Base-by-base conservation (phyloP, 805 yeast species). In the Yamadazyma scolyti region DNA sequence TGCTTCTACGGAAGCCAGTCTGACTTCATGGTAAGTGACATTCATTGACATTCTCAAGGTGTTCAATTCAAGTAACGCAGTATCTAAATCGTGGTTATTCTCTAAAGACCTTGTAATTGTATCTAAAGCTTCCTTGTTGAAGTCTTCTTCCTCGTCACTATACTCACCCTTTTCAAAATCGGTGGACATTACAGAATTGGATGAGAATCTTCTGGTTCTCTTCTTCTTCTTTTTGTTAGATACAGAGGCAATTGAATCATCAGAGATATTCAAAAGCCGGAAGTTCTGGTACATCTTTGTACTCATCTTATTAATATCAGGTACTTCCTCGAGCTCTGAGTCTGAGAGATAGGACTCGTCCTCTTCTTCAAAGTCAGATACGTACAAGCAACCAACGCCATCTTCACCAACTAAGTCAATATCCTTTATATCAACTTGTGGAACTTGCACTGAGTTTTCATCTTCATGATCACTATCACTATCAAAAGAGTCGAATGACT, bases 21-120 rank as follows among this genome's bases (percentile, higher is more conserved):
- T 75, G 9, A 93, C 97, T 51, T 89, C 96, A 48, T 86, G 94
- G 57, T 93, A 90, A 0, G 93, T 75, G 11, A 88, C 98, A 54
- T 93, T 87, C 93, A 89, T 83, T 48, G 96, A 86, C 98, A 93
- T 90, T 61, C 97, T 75, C 50, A 93, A 70, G 0, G 98, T 93
- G 54, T 90, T 90, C 48, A 93, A 73, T 61, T 93, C 98, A 37
- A 93, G 65, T 42, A 87, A 62, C 0, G 98, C 97, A 9, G 96
- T 89, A 53, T 90, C 97, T 38, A 87, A 69, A 48, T 85, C 95
- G 58, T 93, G 98, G 55, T 87, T 84, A 50, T 89, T 82, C 45
- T 84, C 90, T 58, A 93, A 73, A 1, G 98, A 95, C 52, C 98
- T 74, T 46, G 81, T 86, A 19, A 93, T 84, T 0, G 97, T 87